Evolutionary conservation across 2,329 filamentous ascomycete species (phyloP), one percentile per base, ranked within the genome.

Genomic region (Pestalotiopsis sp.): DNA sequence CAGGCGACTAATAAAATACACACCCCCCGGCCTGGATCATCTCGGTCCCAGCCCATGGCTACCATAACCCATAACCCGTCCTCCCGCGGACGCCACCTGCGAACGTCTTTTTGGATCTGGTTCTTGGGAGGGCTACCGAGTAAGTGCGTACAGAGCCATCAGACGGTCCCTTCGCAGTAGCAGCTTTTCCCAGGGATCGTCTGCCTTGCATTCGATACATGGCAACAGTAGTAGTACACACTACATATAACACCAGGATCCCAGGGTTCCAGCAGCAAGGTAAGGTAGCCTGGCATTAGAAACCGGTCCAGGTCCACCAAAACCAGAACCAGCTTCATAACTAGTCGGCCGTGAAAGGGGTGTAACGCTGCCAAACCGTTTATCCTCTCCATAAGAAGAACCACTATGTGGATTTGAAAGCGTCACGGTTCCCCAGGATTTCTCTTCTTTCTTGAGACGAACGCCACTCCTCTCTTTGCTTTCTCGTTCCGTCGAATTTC

Each of bases 351-450:
- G 23, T 36, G 25, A 25, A 49, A 39, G 25, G 63, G 41, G 41
- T 57, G 41, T 58, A 66, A 56, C 36, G 49, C 49, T 57, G 63
- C 36, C 45, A 57, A 39, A 57, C 20, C 23, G 38, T 45, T 66
- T 66, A 36, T 36, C 31, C 14, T 39, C 20, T 36, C 14, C 63
- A 31, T 58, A 66, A 66, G 17, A 36, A 36, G 63, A 52, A 52
- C 62, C 62, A 65, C 62, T 13, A 23, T 65, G 62, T 56, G 45
- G 49, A 58, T 45, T 56, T 56, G 63, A 57, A 66, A 57, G 63
- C 52, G 63, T 66, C 63, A 66, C 17, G 25, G n/a, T 56, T 31
- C 49, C 45, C 63, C 27, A n/a, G 49, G 49, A 66, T 58, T 17
- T 58, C 31, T 57, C n/a, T 38, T 36, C 52, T 57, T 58, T 56